phyloP scores from a whole-genome alignment of 129 eudicot species.

The carrot (Daucus carota) region DNA sequence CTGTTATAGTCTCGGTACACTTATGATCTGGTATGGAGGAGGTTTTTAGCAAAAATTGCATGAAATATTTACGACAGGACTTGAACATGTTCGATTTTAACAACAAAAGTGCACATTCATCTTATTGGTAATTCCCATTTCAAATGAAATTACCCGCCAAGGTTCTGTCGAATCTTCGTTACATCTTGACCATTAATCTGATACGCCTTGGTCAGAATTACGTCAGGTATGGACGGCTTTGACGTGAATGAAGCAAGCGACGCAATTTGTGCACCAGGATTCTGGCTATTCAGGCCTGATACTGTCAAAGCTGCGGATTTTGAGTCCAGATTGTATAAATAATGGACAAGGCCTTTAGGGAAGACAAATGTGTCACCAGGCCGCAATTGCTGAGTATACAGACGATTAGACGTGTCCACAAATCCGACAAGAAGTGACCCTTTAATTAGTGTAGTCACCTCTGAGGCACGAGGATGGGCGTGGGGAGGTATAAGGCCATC shows the following conservation, averaged over 20 bases:
- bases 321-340: constrained; percentile 48
- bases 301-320: constrained; percentile 42
- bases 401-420: constrained; percentile 58
- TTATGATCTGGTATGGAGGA: too few species aligned
- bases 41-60: too few species aligned
- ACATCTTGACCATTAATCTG: constrained; percentile 64
- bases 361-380: constrained; percentile 68
- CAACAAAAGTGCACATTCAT: background rate
- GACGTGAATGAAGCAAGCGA: constrained; percentile 64
- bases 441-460: constrained; percentile 50
- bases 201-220: constrained; percentile 47
- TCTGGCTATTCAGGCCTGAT: constrained; percentile 74
- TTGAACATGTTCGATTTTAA: background rate
- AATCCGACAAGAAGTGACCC: constrained; percentile 75
- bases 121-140: background rate
- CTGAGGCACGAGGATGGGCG: constrained; percentile 82
- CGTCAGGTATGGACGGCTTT: constrained; percentile 58
- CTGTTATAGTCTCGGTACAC: too few species aligned
- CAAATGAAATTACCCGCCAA: constrained; percentile 44
- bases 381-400: constrained; percentile 48
- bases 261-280: constrained; percentile 70
- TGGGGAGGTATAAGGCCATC: constrained; percentile 81
- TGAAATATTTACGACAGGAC: background rate
- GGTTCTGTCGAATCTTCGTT: constrained; percentile 42
- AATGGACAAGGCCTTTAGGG: constrained; percentile 70